A percentile compares a stretch with the other conserved stretches of the same genome.
Evolutionary conservation across 768 basidiomycete species (phyloP).

Genomic region (Termitomyces sp.): DNA sequence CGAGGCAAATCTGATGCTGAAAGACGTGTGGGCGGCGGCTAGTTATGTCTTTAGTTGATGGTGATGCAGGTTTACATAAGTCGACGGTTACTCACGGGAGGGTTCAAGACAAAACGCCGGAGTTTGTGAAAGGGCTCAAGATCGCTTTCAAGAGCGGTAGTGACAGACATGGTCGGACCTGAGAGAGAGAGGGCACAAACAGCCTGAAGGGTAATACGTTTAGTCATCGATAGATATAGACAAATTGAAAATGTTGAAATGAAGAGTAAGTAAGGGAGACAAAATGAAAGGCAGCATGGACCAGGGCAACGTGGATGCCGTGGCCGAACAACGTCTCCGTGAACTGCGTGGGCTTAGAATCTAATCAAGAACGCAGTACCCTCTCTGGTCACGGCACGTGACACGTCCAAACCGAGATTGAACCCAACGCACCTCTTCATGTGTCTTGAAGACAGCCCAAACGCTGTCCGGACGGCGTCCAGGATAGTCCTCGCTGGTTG

Average conservation of each 20-base stretch:
- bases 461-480: constrained; percentile 26
- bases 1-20: constrained; percentile 6
- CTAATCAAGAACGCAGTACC: constrained; percentile 4
- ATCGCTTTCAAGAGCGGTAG: constrained; percentile 57
- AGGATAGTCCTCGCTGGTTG: constrained; percentile 27
- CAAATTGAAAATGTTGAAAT: background rate
- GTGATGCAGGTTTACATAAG: constrained; percentile 14
- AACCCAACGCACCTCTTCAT: constrained; percentile 49
- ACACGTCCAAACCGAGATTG: constrained; percentile 2
- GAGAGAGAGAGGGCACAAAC: constrained; percentile 47
- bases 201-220: constrained; percentile 35
- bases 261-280: constrained; percentile 1
- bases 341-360: constrained; percentile 18
- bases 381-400: constrained; percentile 19
- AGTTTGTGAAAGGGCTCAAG: constrained; percentile 58
- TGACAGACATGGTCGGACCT: constrained; percentile 37
- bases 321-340: constrained; percentile 12
- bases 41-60: constrained; percentile 11
- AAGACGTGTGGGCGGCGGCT: constrained; percentile 16
- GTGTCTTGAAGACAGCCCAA: constrained; percentile 54
- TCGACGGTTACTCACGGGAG: constrained; percentile 10
- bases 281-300: constrained; percentile 12
- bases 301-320: constrained; percentile 13
- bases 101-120: constrained; percentile 29
- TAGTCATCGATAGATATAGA: constrained; percentile 10